A percentile compares a stretch with the other conserved stretches of the same genome.
phyloP scores from a whole-genome alignment of 2,329 filamentous ascomycete genomes.

The Xylariaceae sp. region DNA sequence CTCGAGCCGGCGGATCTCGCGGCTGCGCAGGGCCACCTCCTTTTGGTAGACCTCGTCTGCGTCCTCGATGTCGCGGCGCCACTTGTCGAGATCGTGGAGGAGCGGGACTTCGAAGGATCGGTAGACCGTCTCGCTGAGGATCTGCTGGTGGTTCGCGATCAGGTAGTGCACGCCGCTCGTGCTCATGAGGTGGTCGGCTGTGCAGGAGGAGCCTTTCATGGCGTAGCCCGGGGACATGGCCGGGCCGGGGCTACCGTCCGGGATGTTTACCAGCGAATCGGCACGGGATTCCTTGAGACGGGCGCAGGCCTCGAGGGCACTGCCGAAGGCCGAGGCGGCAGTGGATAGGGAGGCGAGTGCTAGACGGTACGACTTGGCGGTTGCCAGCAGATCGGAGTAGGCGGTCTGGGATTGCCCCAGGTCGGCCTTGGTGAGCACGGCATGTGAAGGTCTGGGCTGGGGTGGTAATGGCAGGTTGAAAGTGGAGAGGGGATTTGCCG shows the following conservation, averaged over 20 bases:
- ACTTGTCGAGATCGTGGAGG: constrained; percentile 63
- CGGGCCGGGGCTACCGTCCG: constrained; percentile 17
- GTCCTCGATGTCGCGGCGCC: constrained; percentile 58
- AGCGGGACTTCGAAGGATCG: constrained; percentile 63
- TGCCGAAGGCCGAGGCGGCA: constrained; percentile 58
- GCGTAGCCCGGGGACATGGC: constrained; percentile 40
- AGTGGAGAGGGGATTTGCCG: constrained; percentile 53
- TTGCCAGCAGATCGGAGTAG: constrained; percentile 56
- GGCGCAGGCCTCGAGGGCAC: constrained; percentile 62
- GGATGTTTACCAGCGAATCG: constrained; percentile 44
- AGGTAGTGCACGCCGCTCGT: constrained; percentile 62
- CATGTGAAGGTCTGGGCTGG: constrained; percentile 51
- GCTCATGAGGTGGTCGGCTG: constrained; percentile 57
- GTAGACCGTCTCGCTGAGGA: constrained; percentile 64
- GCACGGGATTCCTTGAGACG: constrained; percentile 61
- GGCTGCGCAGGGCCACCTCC: constrained; percentile 49
- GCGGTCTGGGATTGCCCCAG: constrained; percentile 57
- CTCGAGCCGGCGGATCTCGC: constrained; percentile 59
- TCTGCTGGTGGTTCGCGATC: constrained; percentile 65
- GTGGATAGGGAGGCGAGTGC: constrained; percentile 57
- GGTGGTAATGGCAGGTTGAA: constrained; percentile 58
- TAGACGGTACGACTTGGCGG: constrained; percentile 58
- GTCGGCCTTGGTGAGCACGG: constrained; percentile 58
- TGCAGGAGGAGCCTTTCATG: constrained; percentile 46
- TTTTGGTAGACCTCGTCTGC: constrained; percentile 57